Evolutionary conservation across 495 filamentous ascomycete genomes (phyloP), one percentile per base, ranked within the genome.

Genomic region (Annulohypoxylon stygium): DNA sequence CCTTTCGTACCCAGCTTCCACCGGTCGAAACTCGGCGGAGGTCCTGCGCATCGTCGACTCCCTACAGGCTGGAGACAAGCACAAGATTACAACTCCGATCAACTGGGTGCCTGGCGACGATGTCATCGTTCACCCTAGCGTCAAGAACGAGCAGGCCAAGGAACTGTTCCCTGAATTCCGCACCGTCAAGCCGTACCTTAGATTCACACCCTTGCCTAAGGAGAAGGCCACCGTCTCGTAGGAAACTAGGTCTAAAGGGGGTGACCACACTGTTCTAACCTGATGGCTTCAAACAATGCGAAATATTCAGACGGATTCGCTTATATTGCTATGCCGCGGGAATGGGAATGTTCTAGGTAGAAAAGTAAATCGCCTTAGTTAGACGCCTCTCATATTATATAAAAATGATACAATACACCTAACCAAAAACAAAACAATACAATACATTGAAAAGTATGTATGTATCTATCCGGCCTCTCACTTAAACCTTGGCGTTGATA

Each of bases 11-110:
- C 97, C 97, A 16, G 96, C 97, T 65, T 97, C 94, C 48, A 98
- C 97, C 33, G 97, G 96, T 79, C 93, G 96, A 77, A 99, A 98
- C 86, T 92, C 93, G 65, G 94, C 93, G 75, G 96, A 98, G 85
- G 93, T 99, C 63, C 89, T 99, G 69, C 93, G 97, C 77, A 91
- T 98, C 61, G 87, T 99, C 79, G 95, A 98, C 86, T 97, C 94
- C 55, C 90, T 98, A 65, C 94, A 98, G 87, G 97, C 97, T 45
- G 95, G 94, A 69, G 96, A 98, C 83, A 97, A 98, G 91, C 86
- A 97, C 88, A 91, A 90, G 75, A 84, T 98, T 80, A 97, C 97
- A 70, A 97, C 92, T 67, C 93, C 93, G 18, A 94, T 97, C 83
- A 94, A 97, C 90, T 93, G 93, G 93, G 85, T 92, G 20, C 91